Conservation (phyloP, 2,329 filamentous ascomycete species). For the Fusarium coffeatum region DNA sequence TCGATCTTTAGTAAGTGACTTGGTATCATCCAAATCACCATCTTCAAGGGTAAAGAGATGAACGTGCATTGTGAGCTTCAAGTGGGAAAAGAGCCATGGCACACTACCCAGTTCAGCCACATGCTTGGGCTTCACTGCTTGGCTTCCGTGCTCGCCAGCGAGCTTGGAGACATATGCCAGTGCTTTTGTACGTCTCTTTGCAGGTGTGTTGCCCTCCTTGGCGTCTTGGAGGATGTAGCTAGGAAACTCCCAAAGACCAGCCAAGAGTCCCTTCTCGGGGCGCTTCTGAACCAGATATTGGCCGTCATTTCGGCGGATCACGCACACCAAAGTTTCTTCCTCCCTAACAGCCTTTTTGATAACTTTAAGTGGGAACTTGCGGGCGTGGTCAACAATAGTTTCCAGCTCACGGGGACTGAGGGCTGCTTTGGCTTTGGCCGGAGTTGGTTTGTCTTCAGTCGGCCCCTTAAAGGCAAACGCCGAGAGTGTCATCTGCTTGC, state of each 20-base stretch:
- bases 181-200: constrained; percentile 54
- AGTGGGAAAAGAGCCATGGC: constrained; percentile 68
- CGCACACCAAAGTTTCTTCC: constrained; percentile 66
- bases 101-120: constrained; percentile 61
- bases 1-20: constrained; percentile 32
- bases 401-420: constrained; percentile 46
- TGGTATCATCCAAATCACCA: neutral
- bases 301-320: constrained; percentile 58
- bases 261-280: constrained; percentile 65
- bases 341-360: constrained; percentile 64
- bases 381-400: constrained; percentile 58
- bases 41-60: constrained; percentile 58
- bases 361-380: constrained; percentile 63
- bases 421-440: constrained; percentile 21
- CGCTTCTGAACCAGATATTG: constrained; percentile 62
- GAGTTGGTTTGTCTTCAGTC: constrained; percentile 11
- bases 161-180: constrained; percentile 49
- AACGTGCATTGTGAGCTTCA: constrained; percentile 68
- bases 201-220: constrained; percentile 39
- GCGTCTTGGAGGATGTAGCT: constrained; percentile 53
- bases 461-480: constrained; percentile 52
- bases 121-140: constrained; percentile 45
- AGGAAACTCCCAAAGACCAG: constrained; percentile 68
- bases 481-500: constrained; percentile 49
- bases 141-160: constrained; percentile 28